Percentiles rank a stretch among this genome's conserved stretches.
These are phyloP conservation scores for Ligustrum vulgare DNA, from an alignment of 257 asterid genomes.

Conservation along the genomic window DNA sequence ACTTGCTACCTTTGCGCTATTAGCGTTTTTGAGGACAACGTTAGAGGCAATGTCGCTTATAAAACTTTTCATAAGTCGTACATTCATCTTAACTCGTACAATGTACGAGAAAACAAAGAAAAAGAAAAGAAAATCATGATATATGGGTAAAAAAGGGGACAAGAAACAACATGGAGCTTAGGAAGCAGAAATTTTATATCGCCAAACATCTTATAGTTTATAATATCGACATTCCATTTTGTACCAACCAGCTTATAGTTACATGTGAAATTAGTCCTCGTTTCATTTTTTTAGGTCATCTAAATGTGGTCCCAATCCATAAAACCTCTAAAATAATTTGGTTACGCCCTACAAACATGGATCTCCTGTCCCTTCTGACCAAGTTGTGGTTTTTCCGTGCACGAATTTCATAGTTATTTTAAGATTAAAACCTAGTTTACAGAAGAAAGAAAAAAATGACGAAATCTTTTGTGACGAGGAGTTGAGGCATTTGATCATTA, in stretches of 20 bases:
- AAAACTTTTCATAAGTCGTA: background rate
- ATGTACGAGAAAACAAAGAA: background rate
- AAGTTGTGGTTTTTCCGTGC: slow-evolving; percentile 16
- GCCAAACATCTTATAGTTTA: background rate
- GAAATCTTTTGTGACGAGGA: background rate
- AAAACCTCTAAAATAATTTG: background rate
- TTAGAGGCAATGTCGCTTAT: background rate
- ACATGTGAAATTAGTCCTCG: slow-evolving; percentile 26
- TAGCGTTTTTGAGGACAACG: no score
- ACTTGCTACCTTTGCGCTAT: no score
- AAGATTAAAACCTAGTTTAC: background rate
- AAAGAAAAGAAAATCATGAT: no score
- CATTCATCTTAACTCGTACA: background rate
- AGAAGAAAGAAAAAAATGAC: background rate
- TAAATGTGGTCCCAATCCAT: slow-evolving; percentile 17
- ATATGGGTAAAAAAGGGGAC: background rate
- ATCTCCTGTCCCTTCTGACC: slow-evolving; percentile 10
- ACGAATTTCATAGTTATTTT: background rate
- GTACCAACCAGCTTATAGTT: slow-evolving; percentile 15
- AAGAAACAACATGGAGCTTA: background rate
- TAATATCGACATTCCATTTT: slow-evolving; percentile 24
- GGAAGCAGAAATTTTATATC: background rate
- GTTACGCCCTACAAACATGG: slow-evolving; percentile 28
- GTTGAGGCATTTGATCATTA: background rate
- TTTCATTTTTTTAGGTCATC: slow-evolving; percentile 23